These are phyloP conservation scores for Pythium apleroticum DNA, from an alignment of 352 stramenopile species.

Conservation along the genomic window DNA sequence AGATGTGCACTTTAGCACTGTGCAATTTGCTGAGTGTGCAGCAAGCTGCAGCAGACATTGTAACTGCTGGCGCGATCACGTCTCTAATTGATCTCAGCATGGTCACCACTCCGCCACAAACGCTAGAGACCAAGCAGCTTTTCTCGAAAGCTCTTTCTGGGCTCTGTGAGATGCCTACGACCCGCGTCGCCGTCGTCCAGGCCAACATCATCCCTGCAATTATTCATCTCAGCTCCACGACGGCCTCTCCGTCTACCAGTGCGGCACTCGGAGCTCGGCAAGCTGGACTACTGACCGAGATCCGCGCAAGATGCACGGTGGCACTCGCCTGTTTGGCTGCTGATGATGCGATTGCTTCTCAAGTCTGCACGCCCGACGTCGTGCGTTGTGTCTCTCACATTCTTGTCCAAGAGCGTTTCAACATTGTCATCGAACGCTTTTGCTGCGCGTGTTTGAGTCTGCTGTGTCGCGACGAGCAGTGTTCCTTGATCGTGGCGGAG, in stretches of 20 bases:
- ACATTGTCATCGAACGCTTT: slow-evolving; percentile 64
- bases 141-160: slow-evolving; percentile 71
- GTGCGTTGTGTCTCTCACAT: slow-evolving; percentile 58
- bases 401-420: slow-evolving; percentile 46
- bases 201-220: slow-evolving; percentile 61
- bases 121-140: slow-evolving; percentile 48
- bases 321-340: slow-evolving; percentile 61
- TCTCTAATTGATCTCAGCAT: slow-evolving; percentile 66
- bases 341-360: slow-evolving; percentile 34
- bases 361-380: slow-evolving; percentile 51
- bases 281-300: slow-evolving; percentile 36
- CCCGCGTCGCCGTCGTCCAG: slow-evolving; percentile 44
- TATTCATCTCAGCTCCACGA: slow-evolving; percentile 42
- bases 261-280: slow-evolving; percentile 12
- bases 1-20: slow-evolving; percentile 76
- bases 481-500: slow-evolving; percentile 51
- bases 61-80: slow-evolving; percentile 61
- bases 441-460: slow-evolving; percentile 74
- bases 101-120: slow-evolving; percentile 33
- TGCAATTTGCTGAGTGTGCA: slow-evolving; percentile 80
- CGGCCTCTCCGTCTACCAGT: neutral
- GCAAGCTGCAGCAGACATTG: slow-evolving; percentile 67
- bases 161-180: slow-evolving; percentile 56
- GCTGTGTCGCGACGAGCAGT: slow-evolving; percentile 67
- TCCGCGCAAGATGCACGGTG: slow-evolving; percentile 60